Base-by-base conservation (phyloP, 495 filamentous ascomycete species). In the Opeltia flavorubescens region DNA sequence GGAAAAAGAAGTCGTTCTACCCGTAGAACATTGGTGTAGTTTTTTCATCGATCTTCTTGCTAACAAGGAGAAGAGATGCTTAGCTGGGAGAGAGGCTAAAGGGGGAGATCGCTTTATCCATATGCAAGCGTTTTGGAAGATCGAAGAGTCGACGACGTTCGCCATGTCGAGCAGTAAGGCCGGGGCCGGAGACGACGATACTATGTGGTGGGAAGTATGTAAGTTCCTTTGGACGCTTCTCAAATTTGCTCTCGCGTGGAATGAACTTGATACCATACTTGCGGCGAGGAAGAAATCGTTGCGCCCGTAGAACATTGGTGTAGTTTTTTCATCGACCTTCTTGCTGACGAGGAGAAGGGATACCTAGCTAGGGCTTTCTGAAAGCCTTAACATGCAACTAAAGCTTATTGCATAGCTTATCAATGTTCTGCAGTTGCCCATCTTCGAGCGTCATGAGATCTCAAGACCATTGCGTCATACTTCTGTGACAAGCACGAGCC, bases 371-470 rank as follows among this genome's bases (percentile, higher is more conserved):
- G 36, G 15, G 26, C 52, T 73, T 76, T 62, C 71, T 74, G 60
- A 98, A 88, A 44, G 81, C 81, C 33, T 78, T 66, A 27, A 83
- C 72, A 50, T 81, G 74, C 35, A 66, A 63, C 55, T 86, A 80
- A 33, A 96, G 66, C 55, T 87, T 74, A 49, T 75, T 56, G 31
- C 71, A 71, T 15, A 88, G 67, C 44, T 74, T 71, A 39, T 82
- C 78, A 47, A 81, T 59, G 50, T 75, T 81, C 26, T 69, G 68
- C 38, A 82, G 64, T 31, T 71, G 72, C 20, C 70, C 67, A 44
- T 83, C 74, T 35, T 71, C 68, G 41, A 89, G 66, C 39, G 78
- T 75, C 50, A 78, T 64, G 42, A 95, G 73, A 61, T 94, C 86
- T n/a, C n/a, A n/a, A n/a, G n/a, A n/a, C n/a, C n/a, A n/a, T n/a